phyloP scores from a whole-genome alignment of 768 basidiomycete species.

The Lactifluus piperatus region DNA sequence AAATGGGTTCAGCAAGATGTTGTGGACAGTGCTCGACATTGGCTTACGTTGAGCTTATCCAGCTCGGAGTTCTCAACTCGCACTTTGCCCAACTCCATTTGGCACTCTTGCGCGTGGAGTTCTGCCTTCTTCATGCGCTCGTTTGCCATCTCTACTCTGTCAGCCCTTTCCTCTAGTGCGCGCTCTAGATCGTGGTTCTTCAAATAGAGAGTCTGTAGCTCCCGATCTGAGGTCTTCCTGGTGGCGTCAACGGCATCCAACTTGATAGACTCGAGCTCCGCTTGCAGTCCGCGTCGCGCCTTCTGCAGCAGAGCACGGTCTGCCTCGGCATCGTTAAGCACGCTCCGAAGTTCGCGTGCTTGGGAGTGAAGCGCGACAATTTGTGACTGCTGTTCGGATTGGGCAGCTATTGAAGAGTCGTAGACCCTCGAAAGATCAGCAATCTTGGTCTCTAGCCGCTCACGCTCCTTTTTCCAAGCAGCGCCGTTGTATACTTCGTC shows the following conservation, averaged over 20 bases:
- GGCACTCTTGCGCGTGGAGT: conserved; percentile 61
- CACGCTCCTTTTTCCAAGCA: conserved; percentile 84
- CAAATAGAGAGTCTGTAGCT: conserved; percentile 64
- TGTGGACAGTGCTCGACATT: conserved; percentile 10
- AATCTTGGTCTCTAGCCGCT: conserved; percentile 79
- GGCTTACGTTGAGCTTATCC: conserved; percentile 64
- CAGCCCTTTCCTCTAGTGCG: conserved; percentile 68
- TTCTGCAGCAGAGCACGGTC: conserved; percentile 73
- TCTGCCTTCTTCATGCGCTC: conserved; percentile 82
- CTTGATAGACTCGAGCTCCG: conserved; percentile 75
- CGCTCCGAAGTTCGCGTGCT: conserved; percentile 71
- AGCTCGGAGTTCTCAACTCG: conserved; percentile 76
- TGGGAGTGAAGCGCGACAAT: conserved; percentile 80
- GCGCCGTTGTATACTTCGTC: conserved; percentile 71
- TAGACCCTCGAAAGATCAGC: conserved; percentile 64
- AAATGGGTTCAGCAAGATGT: background rate
- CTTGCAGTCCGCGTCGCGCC: conserved; percentile 70
- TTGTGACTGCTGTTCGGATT: conserved; percentile 76
- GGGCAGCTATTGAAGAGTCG: conserved; percentile 60
- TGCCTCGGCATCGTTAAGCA: conserved; percentile 79
- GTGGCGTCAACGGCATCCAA: conserved; percentile 61
- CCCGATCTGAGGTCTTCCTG: conserved; percentile 62
- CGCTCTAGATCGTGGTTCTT: conserved; percentile 79
- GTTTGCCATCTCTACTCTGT: conserved; percentile 59
- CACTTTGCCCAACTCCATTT: conserved; percentile 65